phyloP scores from a whole-genome alignment of 805 yeast species.

The Cyberlindnera saturnus region DNA sequence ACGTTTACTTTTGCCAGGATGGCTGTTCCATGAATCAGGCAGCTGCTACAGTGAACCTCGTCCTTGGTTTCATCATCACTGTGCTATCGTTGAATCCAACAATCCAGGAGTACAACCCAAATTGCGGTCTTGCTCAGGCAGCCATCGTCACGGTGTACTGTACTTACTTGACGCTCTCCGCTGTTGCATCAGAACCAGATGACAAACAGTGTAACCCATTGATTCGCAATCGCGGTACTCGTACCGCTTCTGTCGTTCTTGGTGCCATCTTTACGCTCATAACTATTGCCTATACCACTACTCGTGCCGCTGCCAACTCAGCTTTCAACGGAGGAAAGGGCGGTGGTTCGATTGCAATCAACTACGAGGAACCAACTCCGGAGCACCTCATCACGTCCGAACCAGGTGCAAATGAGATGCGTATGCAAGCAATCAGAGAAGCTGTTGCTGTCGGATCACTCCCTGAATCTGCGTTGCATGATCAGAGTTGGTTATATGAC shows the following conservation, averaged over 20 bases:
- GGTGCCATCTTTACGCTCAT: constrained; percentile 93
- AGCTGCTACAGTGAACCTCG: constrained; percentile 72
- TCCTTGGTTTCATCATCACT: constrained; percentile 60
- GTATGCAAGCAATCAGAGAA: constrained; percentile 81
- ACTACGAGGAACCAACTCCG: constrained; percentile 23
- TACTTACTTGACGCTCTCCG: constrained; percentile 84
- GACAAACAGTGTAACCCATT: constrained; percentile 89
- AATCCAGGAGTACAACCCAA: constrained; percentile 88
- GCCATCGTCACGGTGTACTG: constrained; percentile 95
- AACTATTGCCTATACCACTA: constrained; percentile 95
- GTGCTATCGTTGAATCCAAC: constrained; percentile 70
- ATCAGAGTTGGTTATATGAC: constrained; percentile 53
- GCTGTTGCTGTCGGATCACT: constrained; percentile 96
- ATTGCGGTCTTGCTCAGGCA: constrained; percentile 93
- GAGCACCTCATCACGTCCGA: constrained; percentile 35
- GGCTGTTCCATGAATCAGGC: constrained; percentile 89
- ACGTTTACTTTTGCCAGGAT: constrained; percentile 68
- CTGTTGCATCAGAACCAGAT: constrained; percentile 95
- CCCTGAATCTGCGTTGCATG: constrained; percentile 86
- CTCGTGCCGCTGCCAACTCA: constrained; percentile 88
- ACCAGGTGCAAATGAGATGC: constrained; percentile 65
- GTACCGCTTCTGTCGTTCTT: constrained; percentile 78
- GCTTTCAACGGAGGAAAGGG: constrained; percentile 44
- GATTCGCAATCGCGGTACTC: constrained; percentile 81
- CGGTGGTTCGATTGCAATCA: constrained; percentile 30